These are phyloP conservation scores for Handroanthus guayacan DNA, from an alignment of 257 asterid species.

Conservation along the genomic window DNA sequence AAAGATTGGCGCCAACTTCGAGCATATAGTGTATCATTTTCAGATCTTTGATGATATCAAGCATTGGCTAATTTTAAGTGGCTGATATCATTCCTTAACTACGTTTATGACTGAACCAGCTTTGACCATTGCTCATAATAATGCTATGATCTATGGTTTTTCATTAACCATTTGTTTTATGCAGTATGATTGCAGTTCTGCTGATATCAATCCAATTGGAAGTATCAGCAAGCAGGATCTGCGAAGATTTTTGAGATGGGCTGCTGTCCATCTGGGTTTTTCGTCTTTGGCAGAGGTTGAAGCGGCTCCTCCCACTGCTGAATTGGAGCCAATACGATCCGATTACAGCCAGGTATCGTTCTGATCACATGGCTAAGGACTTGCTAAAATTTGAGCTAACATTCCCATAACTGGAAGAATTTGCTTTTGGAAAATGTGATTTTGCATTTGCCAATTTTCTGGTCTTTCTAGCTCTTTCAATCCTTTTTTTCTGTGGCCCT, in stretches of 20 bases:
- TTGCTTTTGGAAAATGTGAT: not conserved
- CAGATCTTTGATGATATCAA: not conserved
- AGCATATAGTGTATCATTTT: slow-evolving; percentile 21
- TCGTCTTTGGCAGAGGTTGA: slow-evolving; percentile 86
- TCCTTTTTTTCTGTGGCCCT: slow-evolving; percentile 10
- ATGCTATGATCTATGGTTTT: not conserved
- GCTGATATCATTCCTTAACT: slow-evolving; percentile 12
- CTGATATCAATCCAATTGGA: slow-evolving; percentile 97
- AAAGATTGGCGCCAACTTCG: not conserved
- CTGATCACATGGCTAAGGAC: not conserved
- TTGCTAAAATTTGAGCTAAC: not conserved
- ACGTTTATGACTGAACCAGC: slow-evolving; percentile 17
- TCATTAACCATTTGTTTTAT: slow-evolving; percentile 15
- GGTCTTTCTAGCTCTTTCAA: not conserved
- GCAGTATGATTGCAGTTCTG: slow-evolving; percentile 99
- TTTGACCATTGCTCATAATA: slow-evolving; percentile 4
- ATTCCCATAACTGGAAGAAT: not conserved
- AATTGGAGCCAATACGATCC: slow-evolving; percentile 82
- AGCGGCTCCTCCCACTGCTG: slow-evolving; percentile 98
- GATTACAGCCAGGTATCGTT: slow-evolving; percentile 80
- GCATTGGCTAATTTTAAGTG: slow-evolving; percentile 24
- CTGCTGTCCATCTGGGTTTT: slow-evolving; percentile 85
- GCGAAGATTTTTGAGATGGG: slow-evolving; percentile 84
- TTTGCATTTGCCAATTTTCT: slow-evolving; percentile 3
- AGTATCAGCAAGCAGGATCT: slow-evolving; percentile 94